Conservation (phyloP, 495 filamentous ascomycete genomes). For the Xeromyces bisporus region DNA sequence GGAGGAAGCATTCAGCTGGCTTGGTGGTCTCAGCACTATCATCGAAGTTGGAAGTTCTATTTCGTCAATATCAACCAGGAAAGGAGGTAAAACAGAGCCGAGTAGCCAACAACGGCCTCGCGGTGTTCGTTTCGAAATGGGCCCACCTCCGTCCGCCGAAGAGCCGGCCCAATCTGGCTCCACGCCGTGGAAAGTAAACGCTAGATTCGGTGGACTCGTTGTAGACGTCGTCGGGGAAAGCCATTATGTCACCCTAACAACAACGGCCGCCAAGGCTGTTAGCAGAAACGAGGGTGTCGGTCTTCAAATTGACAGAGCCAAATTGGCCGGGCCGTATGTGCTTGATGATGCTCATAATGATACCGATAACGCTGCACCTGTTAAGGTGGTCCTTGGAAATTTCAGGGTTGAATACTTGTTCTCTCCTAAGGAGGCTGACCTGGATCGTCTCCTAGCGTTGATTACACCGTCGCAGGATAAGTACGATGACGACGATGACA, state of each 20-base stretch:
- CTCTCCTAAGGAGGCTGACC: constrained; percentile 58
- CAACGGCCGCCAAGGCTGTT: constrained; percentile 65
- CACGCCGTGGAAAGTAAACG: constrained; percentile 49
- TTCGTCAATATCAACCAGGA: constrained; percentile 47
- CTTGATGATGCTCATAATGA: constrained; percentile 27
- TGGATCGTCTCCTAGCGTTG: constrained; percentile 66
- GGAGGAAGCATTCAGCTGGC: constrained; percentile 74
- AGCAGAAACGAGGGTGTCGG: constrained; percentile 50
- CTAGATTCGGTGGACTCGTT: constrained; percentile 57
- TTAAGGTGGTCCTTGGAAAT: constrained; percentile 38
- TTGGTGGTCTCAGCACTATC: constrained; percentile 85
- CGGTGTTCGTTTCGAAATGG: constrained; percentile 57
- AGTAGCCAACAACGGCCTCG: constrained; percentile 25
- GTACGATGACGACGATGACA: constrained; percentile 84
- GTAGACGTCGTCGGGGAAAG: constrained; percentile 59
- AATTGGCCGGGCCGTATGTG: constrained; percentile 48
- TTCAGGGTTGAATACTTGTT: constrained; percentile 59
- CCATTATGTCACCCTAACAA: constrained; percentile 55
- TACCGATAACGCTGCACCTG: constrained; percentile 27
- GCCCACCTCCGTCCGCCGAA: constrained; percentile 6
- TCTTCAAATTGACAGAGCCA: constrained; percentile 57
- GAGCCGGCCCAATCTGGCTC: constrained; percentile 10
- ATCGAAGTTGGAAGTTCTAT: constrained; percentile 77
- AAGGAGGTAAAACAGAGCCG: constrained; percentile 14
- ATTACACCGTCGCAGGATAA: constrained; percentile 85